Evolutionary conservation across 1,284 basidiomycete species (phyloP).

Genomic region (Fomitopsis schrenkii): DNA sequence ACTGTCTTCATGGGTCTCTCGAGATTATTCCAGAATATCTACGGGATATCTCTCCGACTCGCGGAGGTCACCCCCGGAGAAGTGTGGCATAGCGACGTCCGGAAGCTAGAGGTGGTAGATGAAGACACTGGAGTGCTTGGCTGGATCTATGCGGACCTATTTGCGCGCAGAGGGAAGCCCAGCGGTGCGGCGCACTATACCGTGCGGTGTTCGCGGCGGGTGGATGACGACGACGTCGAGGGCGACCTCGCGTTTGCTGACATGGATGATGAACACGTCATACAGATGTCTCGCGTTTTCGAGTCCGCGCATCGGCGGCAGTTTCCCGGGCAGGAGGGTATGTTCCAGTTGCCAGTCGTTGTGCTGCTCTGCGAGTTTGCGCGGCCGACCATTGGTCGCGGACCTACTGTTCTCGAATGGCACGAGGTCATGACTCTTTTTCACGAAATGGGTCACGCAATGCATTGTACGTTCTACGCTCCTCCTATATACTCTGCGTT

Average conservation of each 20-base stretch:
- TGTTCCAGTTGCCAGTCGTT: slow-evolving; percentile 88
- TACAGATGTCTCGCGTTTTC: slow-evolving; percentile 51
- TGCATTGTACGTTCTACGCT: slow-evolving; percentile 80
- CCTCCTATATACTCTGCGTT: slow-evolving; percentile 8
- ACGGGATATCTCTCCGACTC: slow-evolving; percentile 81
- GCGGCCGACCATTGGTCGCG: slow-evolving; percentile 55
- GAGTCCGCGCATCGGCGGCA: slow-evolving; percentile 55
- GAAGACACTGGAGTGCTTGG: slow-evolving; percentile 85
- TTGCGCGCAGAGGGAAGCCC: slow-evolving; percentile 82
- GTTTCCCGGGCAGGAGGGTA: slow-evolving; percentile 58
- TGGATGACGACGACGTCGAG: slow-evolving; percentile 83
- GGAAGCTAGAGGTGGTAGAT: slow-evolving; percentile 91
- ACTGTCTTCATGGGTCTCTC: slow-evolving; percentile 87
- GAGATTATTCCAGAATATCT: slow-evolving; percentile 79
- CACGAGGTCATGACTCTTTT: slow-evolving; percentile 94
- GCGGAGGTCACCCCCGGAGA: slow-evolving; percentile 70
- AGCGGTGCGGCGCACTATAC: slow-evolving; percentile 96
- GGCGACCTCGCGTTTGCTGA: slow-evolving; percentile 56
- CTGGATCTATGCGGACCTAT: slow-evolving; percentile 94
- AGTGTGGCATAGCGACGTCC: slow-evolving; percentile 86
- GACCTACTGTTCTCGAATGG: slow-evolving; percentile 83
- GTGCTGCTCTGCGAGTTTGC: slow-evolving; percentile 91
- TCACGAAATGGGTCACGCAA: slow-evolving; percentile 99
- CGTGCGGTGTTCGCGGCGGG: slow-evolving; percentile 88
- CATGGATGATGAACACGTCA: slow-evolving; percentile 27